A percentile compares a stretch with the other conserved stretches of the same genome.
Evolutionary conservation across 2,329 filamentous ascomycete species (phyloP).

Genomic region (Fragosphaeria purpurea): DNA sequence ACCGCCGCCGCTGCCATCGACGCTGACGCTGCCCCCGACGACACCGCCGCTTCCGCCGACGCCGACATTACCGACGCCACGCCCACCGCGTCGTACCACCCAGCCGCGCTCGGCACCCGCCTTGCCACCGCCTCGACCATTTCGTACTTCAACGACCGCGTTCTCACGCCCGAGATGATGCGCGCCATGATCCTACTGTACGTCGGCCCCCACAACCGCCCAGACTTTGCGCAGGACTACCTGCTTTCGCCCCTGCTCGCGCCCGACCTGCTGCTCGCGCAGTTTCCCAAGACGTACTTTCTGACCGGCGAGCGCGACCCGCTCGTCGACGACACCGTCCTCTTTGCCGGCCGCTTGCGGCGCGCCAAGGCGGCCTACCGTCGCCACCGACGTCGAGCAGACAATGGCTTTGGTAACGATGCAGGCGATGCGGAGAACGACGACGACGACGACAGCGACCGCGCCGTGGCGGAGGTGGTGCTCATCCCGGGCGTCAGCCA

Average conservation of each 20-base stretch:
- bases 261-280: slow-evolving; percentile 68
- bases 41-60: neutral
- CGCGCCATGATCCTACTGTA: slow-evolving; percentile 98
- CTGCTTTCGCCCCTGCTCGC: slow-evolving; percentile 83
- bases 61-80: neutral
- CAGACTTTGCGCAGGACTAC: slow-evolving; percentile 86
- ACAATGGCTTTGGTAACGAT: too few species aligned
- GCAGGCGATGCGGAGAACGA: slow-evolving; percentile 29
- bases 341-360: slow-evolving; percentile 83
- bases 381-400: slow-evolving; percentile 16
- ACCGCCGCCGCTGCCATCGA: neutral
- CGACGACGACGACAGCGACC: slow-evolving; percentile 52
- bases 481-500: slow-evolving; percentile 85
- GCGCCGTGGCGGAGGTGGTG: slow-evolving; percentile 66
- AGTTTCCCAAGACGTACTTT: slow-evolving; percentile 92
- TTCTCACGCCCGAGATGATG: slow-evolving; percentile 96
- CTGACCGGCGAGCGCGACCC: slow-evolving; percentile 92
- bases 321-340: slow-evolving; percentile 90
- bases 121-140: slow-evolving; percentile 95
- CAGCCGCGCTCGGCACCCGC: slow-evolving; percentile 62
- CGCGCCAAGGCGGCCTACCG: slow-evolving; percentile 58
- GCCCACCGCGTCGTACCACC: slow-evolving; percentile 36
- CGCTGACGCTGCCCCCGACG: neutral
- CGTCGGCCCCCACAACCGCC: slow-evolving; percentile 84
- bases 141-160: slow-evolving; percentile 92